Base-by-base conservation (phyloP, 2,329 filamentous ascomycete genomes). In the Ophiocordyceps camponoti-leonardi region DNA sequence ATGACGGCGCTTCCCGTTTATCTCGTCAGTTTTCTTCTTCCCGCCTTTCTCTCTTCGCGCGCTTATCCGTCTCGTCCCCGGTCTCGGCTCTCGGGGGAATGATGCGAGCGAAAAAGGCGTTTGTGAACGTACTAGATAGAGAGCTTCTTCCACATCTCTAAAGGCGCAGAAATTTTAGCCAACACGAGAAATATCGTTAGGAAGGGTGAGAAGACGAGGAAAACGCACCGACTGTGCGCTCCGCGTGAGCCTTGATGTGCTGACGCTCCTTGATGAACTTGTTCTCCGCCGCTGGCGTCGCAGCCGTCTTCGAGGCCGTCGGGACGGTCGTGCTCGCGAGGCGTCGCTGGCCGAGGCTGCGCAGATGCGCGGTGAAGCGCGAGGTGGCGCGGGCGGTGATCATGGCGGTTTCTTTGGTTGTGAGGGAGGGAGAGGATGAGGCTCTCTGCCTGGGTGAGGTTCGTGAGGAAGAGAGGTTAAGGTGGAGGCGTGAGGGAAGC, bases 61-160 rank as follows among this genome's bases (percentile, higher is more conserved):
- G 4, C 23, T 26, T n/a, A n/a, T n/a, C n/a, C n/a, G n/a, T n/a
- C n/a, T n/a, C n/a, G n/a, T n/a, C n/a, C n/a, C n/a, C n/a, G n/a
- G n/a, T n/a, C n/a, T n/a, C n/a, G n/a, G n/a, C n/a, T n/a, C n/a
- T n/a, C n/a, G n/a, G n/a, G n/a, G n/a, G n/a, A n/a, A n/a, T n/a
- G n/a, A n/a, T n/a, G n/a, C n/a, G n/a, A n/a, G n/a, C n/a, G n/a
- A n/a, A n/a, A 33, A 39, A 44, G 48, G 46, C 53, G 52, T 46
- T n/a, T n/a, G n/a, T n/a, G n/a, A 54, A 70, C 84, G 68, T 86
- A 95, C 88, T 86, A 96, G 73, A 95, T 74, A 53, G 86, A 92
- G 58, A 96, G 81, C 75, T 93, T 96, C 67, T 78, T 81, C 92
- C 92, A 98, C 59, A 94, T 79, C 59, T 86, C 90, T 94, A 61